Conservation (phyloP, 164 flowering plant species). For the Amborella trichopoda region DNA sequence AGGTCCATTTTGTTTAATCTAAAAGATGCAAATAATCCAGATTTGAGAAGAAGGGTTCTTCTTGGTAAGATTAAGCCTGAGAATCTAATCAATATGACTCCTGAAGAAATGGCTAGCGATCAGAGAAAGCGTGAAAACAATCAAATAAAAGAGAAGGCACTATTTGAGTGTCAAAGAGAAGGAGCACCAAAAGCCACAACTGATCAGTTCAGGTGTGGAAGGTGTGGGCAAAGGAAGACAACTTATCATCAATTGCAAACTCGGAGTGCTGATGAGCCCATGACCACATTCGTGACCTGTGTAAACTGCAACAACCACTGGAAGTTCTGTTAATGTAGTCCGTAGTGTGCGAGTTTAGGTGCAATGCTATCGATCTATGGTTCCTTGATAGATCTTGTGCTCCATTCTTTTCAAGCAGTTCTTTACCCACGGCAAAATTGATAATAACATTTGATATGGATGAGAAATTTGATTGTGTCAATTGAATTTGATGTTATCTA, state of each 20-base stretch:
- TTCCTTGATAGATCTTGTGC: too few species aligned
- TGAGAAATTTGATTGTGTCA: too few species aligned
- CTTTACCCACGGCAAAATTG: too few species aligned
- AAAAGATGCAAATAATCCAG: constrained; percentile 77
- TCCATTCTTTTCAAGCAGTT: too few species aligned
- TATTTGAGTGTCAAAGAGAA: constrained; percentile 69
- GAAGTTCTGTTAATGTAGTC: constrained; percentile 57
- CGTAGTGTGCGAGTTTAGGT: too few species aligned
- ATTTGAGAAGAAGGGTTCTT: constrained; percentile 75
- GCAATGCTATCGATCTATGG: too few species aligned
- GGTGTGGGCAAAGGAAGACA: constrained; percentile 70
- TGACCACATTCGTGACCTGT: constrained; percentile 89
- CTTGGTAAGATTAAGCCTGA: constrained; percentile 62
- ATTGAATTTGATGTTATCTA: too few species aligned
- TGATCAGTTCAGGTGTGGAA: constrained; percentile 77
- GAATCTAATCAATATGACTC: constrained; percentile 37
- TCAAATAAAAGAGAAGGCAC: constrained; percentile 58
- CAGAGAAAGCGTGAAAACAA: constrained; percentile 42
- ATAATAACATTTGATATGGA: too few species aligned
- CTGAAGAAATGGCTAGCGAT: constrained; percentile 90
- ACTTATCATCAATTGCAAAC: constrained; percentile 93
- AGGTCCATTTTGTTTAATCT: constrained; percentile 84
- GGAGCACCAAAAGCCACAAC: constrained; percentile 55
- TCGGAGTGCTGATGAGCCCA: constrained; percentile 98
- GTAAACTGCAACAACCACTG: constrained; percentile 86